Conservation (phyloP, 805 yeast species). For the Sungouiozyma intestinalis region DNA sequence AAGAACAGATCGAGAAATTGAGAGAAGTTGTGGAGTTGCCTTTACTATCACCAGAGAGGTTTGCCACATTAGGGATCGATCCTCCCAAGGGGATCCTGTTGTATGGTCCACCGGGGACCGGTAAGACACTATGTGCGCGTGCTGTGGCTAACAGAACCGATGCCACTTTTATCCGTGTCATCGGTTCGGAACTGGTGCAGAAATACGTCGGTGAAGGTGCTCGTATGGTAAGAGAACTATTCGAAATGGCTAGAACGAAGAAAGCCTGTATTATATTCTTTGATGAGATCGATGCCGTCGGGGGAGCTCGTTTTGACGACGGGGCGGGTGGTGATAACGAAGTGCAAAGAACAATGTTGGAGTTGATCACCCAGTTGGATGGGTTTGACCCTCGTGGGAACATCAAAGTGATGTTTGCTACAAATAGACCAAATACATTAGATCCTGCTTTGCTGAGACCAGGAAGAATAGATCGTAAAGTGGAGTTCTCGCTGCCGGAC, state of each 20-base stretch:
- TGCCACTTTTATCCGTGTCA: slow-evolving; percentile 95
- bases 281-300: slow-evolving; percentile 98
- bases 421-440: slow-evolving; percentile 94
- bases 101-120: slow-evolving; percentile 99
- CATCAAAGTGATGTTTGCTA: slow-evolving; percentile 98
- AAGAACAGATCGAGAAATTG: slow-evolving; percentile 93
- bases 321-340: slow-evolving; percentile 99
- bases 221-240: slow-evolving; percentile 96
- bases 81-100: slow-evolving; percentile 97
- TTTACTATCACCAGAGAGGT: slow-evolving; percentile 87
- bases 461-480: slow-evolving; percentile 97
- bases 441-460: slow-evolving; percentile 98
- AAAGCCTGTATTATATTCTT: slow-evolving; percentile 96
- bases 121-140: slow-evolving; percentile 95
- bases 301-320: slow-evolving; percentile 99
- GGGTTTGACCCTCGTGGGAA: slow-evolving; percentile 99
- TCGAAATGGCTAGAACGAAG: slow-evolving; percentile 98
- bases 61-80: slow-evolving; percentile 92
- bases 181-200: slow-evolving; percentile 96
- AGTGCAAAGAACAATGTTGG: slow-evolving; percentile 98
- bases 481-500: slow-evolving; percentile 93
- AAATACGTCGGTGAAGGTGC: slow-evolving; percentile 99
- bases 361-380: slow-evolving; percentile 91
- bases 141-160: slow-evolving; percentile 99
- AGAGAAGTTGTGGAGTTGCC: slow-evolving; percentile 96